Conservation (phyloP, 2,329 filamentous ascomycete species). For the Aspergillus brasiliensis region DNA sequence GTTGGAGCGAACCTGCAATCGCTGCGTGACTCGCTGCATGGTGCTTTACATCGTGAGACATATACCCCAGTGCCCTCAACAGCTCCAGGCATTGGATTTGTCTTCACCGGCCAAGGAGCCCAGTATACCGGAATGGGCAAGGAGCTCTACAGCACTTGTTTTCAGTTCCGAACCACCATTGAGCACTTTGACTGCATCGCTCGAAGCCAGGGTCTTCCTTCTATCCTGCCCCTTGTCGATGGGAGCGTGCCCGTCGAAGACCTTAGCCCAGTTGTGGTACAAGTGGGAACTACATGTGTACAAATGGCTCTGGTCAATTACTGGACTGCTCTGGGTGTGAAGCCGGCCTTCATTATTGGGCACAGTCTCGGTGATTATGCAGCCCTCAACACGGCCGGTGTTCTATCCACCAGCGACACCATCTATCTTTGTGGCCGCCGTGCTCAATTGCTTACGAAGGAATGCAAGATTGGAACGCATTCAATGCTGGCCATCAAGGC, state of each 20-base stretch:
- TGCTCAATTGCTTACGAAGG: slow-evolving; percentile 43
- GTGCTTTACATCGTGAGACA: slow-evolving; percentile 12
- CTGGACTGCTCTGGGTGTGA: slow-evolving; percentile 42
- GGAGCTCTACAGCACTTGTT: slow-evolving; percentile 34
- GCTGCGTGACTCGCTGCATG: slow-evolving; percentile 12
- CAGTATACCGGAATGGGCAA: slow-evolving; percentile 40
- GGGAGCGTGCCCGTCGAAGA: slow-evolving; percentile 32
- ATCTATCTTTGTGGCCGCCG: slow-evolving; percentile 56
- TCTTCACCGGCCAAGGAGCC: slow-evolving; percentile 45
- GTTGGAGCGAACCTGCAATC: slow-evolving; percentile 23
- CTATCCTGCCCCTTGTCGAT: slow-evolving; percentile 40
- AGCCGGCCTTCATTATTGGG: slow-evolving; percentile 43
- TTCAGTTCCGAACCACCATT: slow-evolving; percentile 35
- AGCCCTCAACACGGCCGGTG: slow-evolving; percentile 38
- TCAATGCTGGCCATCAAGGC: slow-evolving; percentile 49
- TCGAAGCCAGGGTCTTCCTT: slow-evolving; percentile 38
- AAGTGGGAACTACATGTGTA: slow-evolving; percentile 42
- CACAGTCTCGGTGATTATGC: slow-evolving; percentile 48
- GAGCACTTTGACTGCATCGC: slow-evolving; percentile 35
- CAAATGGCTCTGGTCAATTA: slow-evolving; percentile 44
- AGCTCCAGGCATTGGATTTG: slow-evolving; percentile 24
- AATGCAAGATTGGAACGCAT: slow-evolving; percentile 45
- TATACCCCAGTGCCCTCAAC: slow-evolving; percentile 20
- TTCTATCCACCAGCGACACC: slow-evolving; percentile 38
- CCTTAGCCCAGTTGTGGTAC: slow-evolving; percentile 29